These are phyloP conservation scores for Fusarium sp. DNA, from an alignment of 2,329 filamentous ascomycete species.

Conservation along the genomic window DNA sequence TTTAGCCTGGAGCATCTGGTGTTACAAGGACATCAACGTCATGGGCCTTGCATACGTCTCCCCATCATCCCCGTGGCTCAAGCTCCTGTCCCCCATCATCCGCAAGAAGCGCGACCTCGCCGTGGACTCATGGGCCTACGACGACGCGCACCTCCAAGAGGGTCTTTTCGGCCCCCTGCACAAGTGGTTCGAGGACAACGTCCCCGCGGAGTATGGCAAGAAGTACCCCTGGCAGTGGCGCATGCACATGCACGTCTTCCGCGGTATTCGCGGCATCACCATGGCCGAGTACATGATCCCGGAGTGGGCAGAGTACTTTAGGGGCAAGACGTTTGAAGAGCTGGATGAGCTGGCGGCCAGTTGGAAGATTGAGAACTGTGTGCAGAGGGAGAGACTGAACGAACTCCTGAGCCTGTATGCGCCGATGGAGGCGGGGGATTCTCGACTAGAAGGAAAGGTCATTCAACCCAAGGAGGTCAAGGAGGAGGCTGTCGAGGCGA, in stretches of 20 bases:
- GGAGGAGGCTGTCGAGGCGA: constrained; percentile 2
- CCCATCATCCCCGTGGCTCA: constrained; percentile 57
- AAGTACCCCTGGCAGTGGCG: constrained; percentile 59
- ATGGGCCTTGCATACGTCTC: constrained; percentile 62
- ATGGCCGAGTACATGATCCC: constrained; percentile 59
- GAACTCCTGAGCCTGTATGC: constrained; percentile 57
- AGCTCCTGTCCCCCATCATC: constrained; percentile 59
- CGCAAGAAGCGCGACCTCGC: constrained; percentile 62
- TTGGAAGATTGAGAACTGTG: constrained; percentile 63
- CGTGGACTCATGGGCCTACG: constrained; percentile 63
- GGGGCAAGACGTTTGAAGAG: constrained; percentile 57
- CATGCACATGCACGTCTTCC: constrained; percentile 58
- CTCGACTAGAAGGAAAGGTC: constrained; percentile 41
- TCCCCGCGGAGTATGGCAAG: constrained; percentile 53
- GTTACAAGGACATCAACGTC: constrained; percentile 64
- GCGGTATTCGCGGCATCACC: constrained; percentile 50
- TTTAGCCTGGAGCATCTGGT: constrained; percentile 64
- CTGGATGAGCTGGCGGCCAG: constrained; percentile 60
- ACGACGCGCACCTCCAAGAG: constrained; percentile 43
- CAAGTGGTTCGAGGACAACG: constrained; percentile 54
- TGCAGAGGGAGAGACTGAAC: constrained; percentile 60
- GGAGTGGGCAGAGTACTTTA: constrained; percentile 64
- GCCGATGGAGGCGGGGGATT: constrained; percentile 40
- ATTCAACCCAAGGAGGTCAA: constrained; percentile 32
- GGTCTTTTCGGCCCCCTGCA: constrained; percentile 51